Percentiles rank a stretch among this genome's conserved stretches.
phyloP scores from a whole-genome alignment of 192 early-diverging fungal species.

The Cladochytrium replicatum region DNA sequence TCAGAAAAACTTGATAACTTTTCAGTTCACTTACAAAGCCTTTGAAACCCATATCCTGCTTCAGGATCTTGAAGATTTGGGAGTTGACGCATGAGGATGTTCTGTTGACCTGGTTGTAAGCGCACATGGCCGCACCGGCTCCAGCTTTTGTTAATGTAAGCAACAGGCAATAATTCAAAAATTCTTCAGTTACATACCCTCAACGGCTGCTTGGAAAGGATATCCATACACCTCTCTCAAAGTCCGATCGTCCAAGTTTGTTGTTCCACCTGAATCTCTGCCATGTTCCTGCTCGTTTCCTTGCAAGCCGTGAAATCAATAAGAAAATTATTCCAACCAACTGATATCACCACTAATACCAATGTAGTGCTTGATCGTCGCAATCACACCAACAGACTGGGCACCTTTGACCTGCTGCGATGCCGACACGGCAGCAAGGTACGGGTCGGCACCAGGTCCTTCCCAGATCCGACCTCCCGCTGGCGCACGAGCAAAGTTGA shows the following conservation, averaged over 20 bases:
- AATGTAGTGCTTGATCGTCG: slow-evolving; percentile 21
- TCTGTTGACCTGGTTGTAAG: slow-evolving; percentile 11
- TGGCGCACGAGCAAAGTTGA: slow-evolving; percentile 15
- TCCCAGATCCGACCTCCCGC: slow-evolving; percentile 23
- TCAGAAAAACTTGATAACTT: too few species aligned
- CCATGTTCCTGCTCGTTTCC: neutral
- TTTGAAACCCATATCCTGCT: neutral
- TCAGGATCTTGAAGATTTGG: slow-evolving; percentile 12
- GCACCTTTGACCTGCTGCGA: slow-evolving; percentile 8
- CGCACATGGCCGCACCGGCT: slow-evolving; percentile 10
- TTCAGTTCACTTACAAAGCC: slow-evolving; percentile 3
- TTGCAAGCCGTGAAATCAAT: too few species aligned
- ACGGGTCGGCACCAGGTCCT: slow-evolving; percentile 14
- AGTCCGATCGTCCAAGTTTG: neutral
- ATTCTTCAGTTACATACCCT: slow-evolving; percentile 1
- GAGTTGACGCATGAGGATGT: slow-evolving; percentile 3
- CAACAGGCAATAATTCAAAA: slow-evolving; percentile 20
- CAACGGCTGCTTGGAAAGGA: neutral
- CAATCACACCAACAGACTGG: slow-evolving; percentile 17
- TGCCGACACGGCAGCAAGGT: slow-evolving; percentile 10
- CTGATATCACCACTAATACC: slow-evolving; percentile 5
- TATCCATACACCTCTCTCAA: slow-evolving; percentile 2
- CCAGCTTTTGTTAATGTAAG: slow-evolving; percentile 3
- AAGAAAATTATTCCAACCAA: too few species aligned
- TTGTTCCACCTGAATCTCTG: neutral